Evolutionary conservation across 2,329 filamentous ascomycete genomes (phyloP), one percentile per base, ranked within the genome.

Genomic region (Ophiostoma novo-ulmi): DNA sequence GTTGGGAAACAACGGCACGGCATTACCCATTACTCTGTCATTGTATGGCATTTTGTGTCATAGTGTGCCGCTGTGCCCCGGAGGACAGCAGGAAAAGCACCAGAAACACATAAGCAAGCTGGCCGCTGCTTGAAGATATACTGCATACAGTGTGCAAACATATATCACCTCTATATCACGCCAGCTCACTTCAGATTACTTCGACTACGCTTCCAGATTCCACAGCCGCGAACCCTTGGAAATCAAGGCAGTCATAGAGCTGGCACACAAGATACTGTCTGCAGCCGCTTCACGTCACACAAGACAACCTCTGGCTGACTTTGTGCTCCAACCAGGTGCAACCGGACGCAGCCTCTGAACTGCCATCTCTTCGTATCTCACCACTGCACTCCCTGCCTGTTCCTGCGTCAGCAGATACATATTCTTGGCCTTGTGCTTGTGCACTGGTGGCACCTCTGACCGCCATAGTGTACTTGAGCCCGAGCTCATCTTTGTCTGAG

Each of bases 251-350:
- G 2, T 20, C 26, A 14, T 26, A 35, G 14, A 63, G 20, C 52
- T 58, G 52, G n/a, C 20, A 64, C 22, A 71, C 41, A 48, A 35
- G 38, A 63, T 17, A 41, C 26, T 11, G 39, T 17, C 67, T 39
- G 39, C 65, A 31, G 52, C 36, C 67, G 44, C 61, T 67, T 71
- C 31, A 41, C 61, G 70, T 71, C 35, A 44, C 61, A 71, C 70
- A 66, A 61, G 35, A 66, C 52, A 58, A 48, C 61, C 61, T 36
- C 26, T 61, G 44, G n/a, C 70, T 67, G 39, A 52, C 31, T 55
- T 36, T 68, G 70, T 69, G 67, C 48, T 22, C 36, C 20, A 65
- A 13, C 63, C 63, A 65, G 63, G n/a, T 20, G 20, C 63, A 39
- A 65, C 70, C 70, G 66, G 36, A 35, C 65, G 36, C 26, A 39